Conservation (phyloP, 352 stramenopile species). For the Peronosclerospora sorghi region DNA sequence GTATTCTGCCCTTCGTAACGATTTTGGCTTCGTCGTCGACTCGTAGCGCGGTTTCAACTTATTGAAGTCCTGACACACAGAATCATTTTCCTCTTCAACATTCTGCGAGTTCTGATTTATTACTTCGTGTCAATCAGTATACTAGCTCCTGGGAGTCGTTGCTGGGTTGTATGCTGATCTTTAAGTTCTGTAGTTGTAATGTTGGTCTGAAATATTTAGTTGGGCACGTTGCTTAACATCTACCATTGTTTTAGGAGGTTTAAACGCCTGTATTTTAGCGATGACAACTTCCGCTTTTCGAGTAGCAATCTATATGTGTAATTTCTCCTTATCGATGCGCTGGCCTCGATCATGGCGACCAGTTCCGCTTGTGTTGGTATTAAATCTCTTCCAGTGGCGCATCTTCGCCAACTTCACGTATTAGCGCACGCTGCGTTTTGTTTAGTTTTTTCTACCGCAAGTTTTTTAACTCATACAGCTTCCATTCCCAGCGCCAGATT, state of each 20-base stretch:
- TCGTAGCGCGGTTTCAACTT: conserved; percentile 59
- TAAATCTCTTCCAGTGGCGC: conserved; percentile 41
- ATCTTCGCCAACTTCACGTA: conserved; percentile 55
- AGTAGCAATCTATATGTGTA: conserved; percentile 29
- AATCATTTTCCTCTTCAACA: conserved; percentile 57
- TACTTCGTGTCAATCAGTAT: conserved; percentile 46
- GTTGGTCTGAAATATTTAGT: conserved; percentile 41
- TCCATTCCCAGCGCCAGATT: too few species aligned
- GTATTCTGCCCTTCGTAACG: too few species aligned
- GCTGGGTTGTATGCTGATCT: conserved; percentile 47
- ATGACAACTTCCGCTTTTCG: neutral
- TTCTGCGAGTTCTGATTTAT: conserved; percentile 34
- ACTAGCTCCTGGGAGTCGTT: conserved; percentile 48
- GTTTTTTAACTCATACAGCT: conserved; percentile 31
- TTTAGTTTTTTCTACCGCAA: conserved; percentile 51
- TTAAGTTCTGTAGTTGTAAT: conserved; percentile 47
- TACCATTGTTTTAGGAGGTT: neutral
- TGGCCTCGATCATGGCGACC: conserved; percentile 53
- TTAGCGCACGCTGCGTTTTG: conserved; percentile 52
- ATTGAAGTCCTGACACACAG: conserved; percentile 53
- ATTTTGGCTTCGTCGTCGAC: conserved; percentile 9
- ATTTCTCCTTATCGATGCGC: conserved; percentile 79
- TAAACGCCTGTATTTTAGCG: neutral
- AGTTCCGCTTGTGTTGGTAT: conserved; percentile 4
- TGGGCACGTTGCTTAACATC: conserved; percentile 60